phyloP scores from a whole-genome alignment of 768 basidiomycete genomes.

The Serendipita indica region DNA sequence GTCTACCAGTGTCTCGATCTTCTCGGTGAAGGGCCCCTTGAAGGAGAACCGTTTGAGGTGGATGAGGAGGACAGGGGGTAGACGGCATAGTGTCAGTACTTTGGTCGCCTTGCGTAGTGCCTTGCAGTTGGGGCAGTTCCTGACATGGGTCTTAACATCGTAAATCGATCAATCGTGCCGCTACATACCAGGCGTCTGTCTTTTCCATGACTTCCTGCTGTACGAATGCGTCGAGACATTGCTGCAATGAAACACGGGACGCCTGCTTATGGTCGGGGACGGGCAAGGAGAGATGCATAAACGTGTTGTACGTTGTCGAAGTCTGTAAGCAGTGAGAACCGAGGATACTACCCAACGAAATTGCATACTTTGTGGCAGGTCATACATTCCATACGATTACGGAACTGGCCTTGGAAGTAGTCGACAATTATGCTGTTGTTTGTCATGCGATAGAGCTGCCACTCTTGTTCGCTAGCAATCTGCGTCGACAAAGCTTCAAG shows the following conservation, averaged over 20 bases:
- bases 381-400: slow-evolving; percentile 75
- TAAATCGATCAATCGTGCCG: not conserved
- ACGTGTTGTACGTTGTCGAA: slow-evolving; percentile 91
- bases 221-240: slow-evolving; percentile 83
- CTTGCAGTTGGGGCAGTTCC: slow-evolving; percentile 95
- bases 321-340: slow-evolving; percentile 37
- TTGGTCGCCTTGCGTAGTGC: slow-evolving; percentile 73
- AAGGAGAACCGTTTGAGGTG: slow-evolving; percentile 87
- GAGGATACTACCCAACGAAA: not conserved
- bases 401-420: slow-evolving; percentile 94
- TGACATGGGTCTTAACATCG: slow-evolving; percentile 21
- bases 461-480: slow-evolving; percentile 84
- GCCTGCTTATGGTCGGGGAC: slow-evolving; percentile 52
- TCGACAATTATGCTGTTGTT: slow-evolving; percentile 94
- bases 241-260: slow-evolving; percentile 49
- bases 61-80: slow-evolving; percentile 85
- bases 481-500: slow-evolving; percentile 76
- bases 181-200: slow-evolving; percentile 77
- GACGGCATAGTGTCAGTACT: slow-evolving; percentile 72
- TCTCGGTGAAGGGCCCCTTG: slow-evolving; percentile 86
- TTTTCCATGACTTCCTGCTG: slow-evolving; percentile 81
- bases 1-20: slow-evolving; percentile 88
- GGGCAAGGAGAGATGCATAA: slow-evolving; percentile 88
- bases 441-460: slow-evolving; percentile 74
- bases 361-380: slow-evolving; percentile 68